phyloP scores from a whole-genome alignment of 345 rosid genomes.

The Gossypium mustelinum region DNA sequence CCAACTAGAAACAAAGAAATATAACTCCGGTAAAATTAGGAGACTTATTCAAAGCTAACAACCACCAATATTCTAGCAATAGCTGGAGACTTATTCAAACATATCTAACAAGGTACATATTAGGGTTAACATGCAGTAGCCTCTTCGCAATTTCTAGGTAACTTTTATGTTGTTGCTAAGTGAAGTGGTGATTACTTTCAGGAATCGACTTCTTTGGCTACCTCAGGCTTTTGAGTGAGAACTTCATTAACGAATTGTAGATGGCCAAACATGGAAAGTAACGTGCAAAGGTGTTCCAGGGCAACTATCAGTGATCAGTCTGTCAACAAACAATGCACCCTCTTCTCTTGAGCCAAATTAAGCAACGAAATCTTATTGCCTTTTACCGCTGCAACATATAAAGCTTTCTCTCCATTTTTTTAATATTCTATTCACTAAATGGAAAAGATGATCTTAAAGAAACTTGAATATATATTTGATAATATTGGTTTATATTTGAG shows the following conservation, averaged over 20 bases:
- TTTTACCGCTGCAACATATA: constrained; percentile 14
- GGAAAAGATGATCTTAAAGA: too few species aligned
- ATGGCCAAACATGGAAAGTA: background rate
- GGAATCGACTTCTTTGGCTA: constrained; percentile 24
- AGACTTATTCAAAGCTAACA: too few species aligned
- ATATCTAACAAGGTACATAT: background rate
- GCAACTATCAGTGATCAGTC: constrained; percentile 15
- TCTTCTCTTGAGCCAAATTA: constrained; percentile 12
- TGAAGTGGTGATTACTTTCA: constrained; percentile 27
- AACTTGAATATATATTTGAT: too few species aligned
- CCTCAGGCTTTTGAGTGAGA: constrained; percentile 12
- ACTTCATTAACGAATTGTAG: background rate
- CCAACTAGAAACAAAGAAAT: too few species aligned
- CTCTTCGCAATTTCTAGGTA: constrained; percentile 3
- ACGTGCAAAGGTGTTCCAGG: constrained; percentile 19
- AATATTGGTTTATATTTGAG: too few species aligned
- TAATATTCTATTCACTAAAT: background rate
- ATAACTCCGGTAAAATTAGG: too few species aligned
- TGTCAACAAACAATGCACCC: constrained; percentile 27
- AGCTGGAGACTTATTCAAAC: too few species aligned
- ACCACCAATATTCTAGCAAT: too few species aligned
- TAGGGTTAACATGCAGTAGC: constrained; percentile 12
- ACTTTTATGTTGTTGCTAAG: constrained; percentile 29
- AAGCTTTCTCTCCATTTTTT: constrained; percentile 22
- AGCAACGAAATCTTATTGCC: constrained; percentile 12